Base-by-base conservation (phyloP, 2,329 filamentous ascomycete species). In the Colletotrichum liaoningense region DNA sequence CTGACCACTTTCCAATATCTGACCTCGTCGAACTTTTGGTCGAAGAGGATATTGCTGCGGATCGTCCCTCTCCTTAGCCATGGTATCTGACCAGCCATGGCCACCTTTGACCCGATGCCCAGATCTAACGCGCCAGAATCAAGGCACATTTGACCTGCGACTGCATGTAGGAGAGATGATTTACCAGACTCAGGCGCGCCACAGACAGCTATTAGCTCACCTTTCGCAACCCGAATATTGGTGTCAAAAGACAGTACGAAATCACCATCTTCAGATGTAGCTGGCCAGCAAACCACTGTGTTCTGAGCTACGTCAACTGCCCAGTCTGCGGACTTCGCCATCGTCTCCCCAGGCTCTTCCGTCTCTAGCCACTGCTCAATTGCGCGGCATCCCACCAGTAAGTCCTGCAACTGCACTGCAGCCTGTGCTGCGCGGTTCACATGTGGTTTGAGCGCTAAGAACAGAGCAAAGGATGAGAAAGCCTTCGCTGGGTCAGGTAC, bases 361-460 rank as follows among this genome's bases (percentile, higher is more conserved):
- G 9, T 63, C n/a, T 14, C 42, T 38, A 63, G 35, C 62, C 62
- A 63, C 42, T n/a, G 26, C 42, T 63, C 62, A 4, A 63, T 63
- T 12, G 42, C 60, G 14, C 42, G 60, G 12, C 60, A 63, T 28
- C 60, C 60, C 24, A 49, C 60, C 14, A 63, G 42, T 9, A 63
- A 38, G n/a, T 63, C 60, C 4, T 63, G 60, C 26, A 63, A 30
- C 26, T 63, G 60, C 8, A 63, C 42, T n/a, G 38, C 60, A 30
- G 38, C 60, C 38, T 63, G 60, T 14, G 60, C 35, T 19, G 60
- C 60, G 3, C 60, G 60, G 9, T 24, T 49, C 19, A 63, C 38
- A n/a, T 63, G 60, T 1, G 60, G 60, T 46, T 63, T 63, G 60
- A 63, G 60, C 4, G 60, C 60, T 26, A 63, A 33, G 28, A 63